phyloP scores from a whole-genome alignment of 2,329 filamentous ascomycete genomes.

The Penicillium sp. region DNA sequence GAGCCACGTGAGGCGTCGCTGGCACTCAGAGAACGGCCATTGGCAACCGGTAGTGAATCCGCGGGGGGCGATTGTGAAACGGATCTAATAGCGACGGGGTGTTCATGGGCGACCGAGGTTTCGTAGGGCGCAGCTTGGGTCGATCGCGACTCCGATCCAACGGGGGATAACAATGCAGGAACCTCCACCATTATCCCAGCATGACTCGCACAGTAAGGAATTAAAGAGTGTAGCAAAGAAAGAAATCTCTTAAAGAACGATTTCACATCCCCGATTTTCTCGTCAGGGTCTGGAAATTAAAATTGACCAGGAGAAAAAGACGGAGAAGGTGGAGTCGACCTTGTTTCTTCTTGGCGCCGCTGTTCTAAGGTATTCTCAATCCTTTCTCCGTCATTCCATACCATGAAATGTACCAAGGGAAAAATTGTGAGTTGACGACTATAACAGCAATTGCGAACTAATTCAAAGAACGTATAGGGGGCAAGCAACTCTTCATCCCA shows the following conservation, averaged over 20 bases:
- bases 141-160: slow-evolving; percentile 27
- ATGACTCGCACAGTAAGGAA: slow-evolving; percentile 30
- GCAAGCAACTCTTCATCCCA: slow-evolving; percentile 14
- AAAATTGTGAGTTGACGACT: background rate
- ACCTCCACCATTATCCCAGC: slow-evolving; percentile 38
- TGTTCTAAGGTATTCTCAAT: background rate
- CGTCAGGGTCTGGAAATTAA: slow-evolving; percentile 19
- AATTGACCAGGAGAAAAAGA: slow-evolving; percentile 18
- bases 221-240: slow-evolving; percentile 2
- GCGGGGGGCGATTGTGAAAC: slow-evolving; percentile 28
- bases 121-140: slow-evolving; percentile 28
- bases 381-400: background rate
- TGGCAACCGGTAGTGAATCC: slow-evolving; percentile 23
- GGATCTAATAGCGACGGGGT: slow-evolving; percentile 28
- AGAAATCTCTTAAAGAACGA: slow-evolving; percentile 14
- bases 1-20: slow-evolving; percentile 22
- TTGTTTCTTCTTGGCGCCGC: slow-evolving; percentile 17
- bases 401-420: background rate
- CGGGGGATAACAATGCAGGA: slow-evolving; percentile 28
- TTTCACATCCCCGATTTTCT: slow-evolving; percentile 11
- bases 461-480: background rate
- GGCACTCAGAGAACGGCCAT: slow-evolving; percentile 27
- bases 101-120: slow-evolving; percentile 25
- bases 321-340: slow-evolving; percentile 17
- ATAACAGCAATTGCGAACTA: background rate